These are phyloP conservation scores for Collybia sordida DNA, from an alignment of 768 basidiomycete genomes.

Conservation along the genomic window DNA sequence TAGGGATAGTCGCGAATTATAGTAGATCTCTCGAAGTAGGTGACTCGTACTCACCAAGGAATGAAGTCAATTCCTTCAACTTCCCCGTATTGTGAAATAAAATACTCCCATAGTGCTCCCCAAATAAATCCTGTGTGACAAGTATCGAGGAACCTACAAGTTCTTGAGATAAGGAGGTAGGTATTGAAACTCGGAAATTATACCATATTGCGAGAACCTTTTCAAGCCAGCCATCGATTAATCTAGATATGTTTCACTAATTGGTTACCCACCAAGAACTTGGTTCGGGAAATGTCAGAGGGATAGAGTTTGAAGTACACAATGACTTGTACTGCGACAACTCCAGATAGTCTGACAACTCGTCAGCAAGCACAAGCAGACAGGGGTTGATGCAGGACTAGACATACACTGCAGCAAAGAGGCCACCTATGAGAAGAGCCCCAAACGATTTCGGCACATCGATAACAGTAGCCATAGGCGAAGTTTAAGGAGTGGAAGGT, in stretches of 20 bases:
- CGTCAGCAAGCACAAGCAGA: not conserved
- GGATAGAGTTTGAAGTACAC: slow-evolving; percentile 22
- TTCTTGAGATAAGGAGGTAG: not conserved
- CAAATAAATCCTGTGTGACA: slow-evolving; percentile 38
- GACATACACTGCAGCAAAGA: slow-evolving; percentile 22
- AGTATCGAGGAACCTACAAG: slow-evolving; percentile 33
- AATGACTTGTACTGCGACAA: slow-evolving; percentile 19
- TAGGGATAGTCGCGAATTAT: not conserved
- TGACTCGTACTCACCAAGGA: slow-evolving; percentile 26
- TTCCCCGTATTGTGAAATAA: slow-evolving; percentile 31
- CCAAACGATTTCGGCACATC: slow-evolving; percentile 21
- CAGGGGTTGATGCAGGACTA: no score
- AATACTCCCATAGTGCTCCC: slow-evolving; percentile 37
- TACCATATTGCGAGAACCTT: slow-evolving; percentile 18
- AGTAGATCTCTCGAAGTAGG: not conserved
- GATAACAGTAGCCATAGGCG: not conserved
- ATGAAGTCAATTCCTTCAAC: slow-evolving; percentile 27
- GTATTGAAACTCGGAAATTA: not conserved
- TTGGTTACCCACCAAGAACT: slow-evolving; percentile 5
- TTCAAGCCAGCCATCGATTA: no score
- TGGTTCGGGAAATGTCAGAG: slow-evolving; percentile 8
- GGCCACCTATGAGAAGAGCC: slow-evolving; percentile 21
- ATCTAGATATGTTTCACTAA: no score
- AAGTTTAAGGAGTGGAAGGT: not conserved
- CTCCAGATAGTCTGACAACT: slow-evolving; percentile 16